These are phyloP conservation scores for Euphorbia peplus DNA, from an alignment of 345 rosid species.

Conservation along the genomic window DNA sequence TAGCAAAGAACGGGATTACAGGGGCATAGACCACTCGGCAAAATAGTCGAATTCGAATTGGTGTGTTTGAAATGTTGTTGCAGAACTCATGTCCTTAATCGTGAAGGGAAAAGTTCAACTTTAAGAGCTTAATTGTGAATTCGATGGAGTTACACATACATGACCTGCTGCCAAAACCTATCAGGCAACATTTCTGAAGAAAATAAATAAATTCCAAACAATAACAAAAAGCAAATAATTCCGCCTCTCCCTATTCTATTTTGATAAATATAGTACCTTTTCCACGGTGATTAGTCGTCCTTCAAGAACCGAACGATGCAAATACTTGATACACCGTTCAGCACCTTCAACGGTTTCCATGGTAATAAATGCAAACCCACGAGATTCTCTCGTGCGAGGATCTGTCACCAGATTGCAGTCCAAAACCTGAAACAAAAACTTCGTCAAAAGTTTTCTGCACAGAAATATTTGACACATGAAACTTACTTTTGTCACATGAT, in stretches of 20 bases:
- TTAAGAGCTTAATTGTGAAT: slow-evolving; percentile 61
- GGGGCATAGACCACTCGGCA: slow-evolving; percentile 46
- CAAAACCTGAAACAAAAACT: slow-evolving; percentile 42
- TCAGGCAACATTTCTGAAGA: slow-evolving; percentile 42
- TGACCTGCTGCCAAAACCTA: slow-evolving; percentile 71
- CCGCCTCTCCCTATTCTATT: slow-evolving; percentile 1
- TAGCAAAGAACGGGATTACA: slow-evolving; percentile 34
- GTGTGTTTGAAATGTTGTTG: slow-evolving; percentile 55
- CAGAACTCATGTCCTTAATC: slow-evolving; percentile 42
- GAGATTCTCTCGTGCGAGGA: slow-evolving; percentile 60
- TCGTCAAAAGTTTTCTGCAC: not conserved
- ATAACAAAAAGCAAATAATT: slow-evolving; percentile 13
- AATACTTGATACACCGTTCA: slow-evolving; percentile 54
- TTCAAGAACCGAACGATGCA: slow-evolving; percentile 61
- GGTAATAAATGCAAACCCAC: slow-evolving; percentile 70
- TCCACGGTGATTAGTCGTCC: slow-evolving; percentile 63
- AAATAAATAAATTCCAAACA: slow-evolving; percentile 20
- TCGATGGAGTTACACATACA: slow-evolving; percentile 68
- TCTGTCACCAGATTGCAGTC: slow-evolving; percentile 56
- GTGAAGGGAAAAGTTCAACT: slow-evolving; percentile 48
- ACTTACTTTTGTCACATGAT: not conserved
- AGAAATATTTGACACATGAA: not conserved
- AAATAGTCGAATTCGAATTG: slow-evolving; percentile 52
- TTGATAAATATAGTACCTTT: slow-evolving; percentile 40
- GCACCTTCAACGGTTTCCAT: slow-evolving; percentile 55